A percentile compares a stretch with the other conserved stretches of the same genome.
Conservation (phyloP, 169 alveolate genomes). For the Plasmodium relictum region DNA sequence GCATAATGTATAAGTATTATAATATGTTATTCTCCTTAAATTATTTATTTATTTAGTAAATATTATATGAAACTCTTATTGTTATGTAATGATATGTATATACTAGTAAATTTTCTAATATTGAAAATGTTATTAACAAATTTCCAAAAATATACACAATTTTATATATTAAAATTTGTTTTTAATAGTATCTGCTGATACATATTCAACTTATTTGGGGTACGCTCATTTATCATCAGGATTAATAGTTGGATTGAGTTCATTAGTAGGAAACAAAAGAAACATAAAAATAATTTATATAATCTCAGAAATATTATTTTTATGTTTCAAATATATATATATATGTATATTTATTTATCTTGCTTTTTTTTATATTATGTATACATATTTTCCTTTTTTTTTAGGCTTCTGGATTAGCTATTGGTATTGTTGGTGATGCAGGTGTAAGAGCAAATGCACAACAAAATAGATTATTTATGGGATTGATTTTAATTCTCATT, state of each 20-base stretch:
- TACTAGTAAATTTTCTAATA: too few species aligned
- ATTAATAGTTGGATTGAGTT: constrained; percentile 95
- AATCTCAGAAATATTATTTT: too few species aligned
- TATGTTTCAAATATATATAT: too few species aligned
- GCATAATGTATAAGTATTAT: neutral
- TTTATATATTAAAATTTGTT: neutral
- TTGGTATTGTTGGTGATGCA: constrained; percentile 99
- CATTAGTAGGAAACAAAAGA: constrained; percentile 84
- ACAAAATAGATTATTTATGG: constrained; percentile 98
- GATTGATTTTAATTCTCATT: constrained; percentile 98
- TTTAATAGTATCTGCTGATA: constrained; percentile 78
- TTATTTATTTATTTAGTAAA: neutral
- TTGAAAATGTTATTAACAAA: too few species aligned
- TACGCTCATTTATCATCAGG: constrained; percentile 98
- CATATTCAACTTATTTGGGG: constrained; percentile 92
- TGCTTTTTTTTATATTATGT: neutral
- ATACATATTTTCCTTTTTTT: constrained; percentile 14
- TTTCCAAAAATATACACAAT: neutral
- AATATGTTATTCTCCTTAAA: neutral
- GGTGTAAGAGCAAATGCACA: constrained; percentile 99
- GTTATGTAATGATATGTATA: too few species aligned
- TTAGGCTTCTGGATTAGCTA: constrained; percentile 99
- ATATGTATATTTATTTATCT: too few species aligned
- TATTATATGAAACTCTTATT: too few species aligned
- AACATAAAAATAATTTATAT: constrained; percentile 36